phyloP scores from a whole-genome alignment of 805 yeast species.

The Cyberlindnera amylophila region DNA sequence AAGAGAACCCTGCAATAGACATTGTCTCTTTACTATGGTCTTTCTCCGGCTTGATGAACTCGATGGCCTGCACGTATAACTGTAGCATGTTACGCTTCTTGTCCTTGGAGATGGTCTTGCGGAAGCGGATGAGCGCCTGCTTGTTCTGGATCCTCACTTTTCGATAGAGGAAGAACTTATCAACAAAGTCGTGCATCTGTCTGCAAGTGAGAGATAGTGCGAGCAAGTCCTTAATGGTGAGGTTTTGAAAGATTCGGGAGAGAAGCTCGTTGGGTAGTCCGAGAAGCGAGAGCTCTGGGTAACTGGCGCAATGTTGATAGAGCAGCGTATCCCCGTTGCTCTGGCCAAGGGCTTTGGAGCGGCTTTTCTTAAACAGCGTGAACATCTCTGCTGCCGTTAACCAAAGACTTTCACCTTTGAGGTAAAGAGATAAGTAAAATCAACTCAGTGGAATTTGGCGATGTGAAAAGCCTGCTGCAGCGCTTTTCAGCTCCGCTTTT shows the following conservation, averaged over 20 bases:
- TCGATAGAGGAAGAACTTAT: constrained; percentile 36
- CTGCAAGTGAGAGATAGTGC: constrained; percentile 34
- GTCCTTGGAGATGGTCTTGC: constrained; percentile 35
- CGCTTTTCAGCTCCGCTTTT: no score
- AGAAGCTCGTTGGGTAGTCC: constrained; percentile 44
- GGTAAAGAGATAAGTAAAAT: no score
- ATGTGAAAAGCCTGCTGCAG: no score
- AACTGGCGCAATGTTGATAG: neutral
- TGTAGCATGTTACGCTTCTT: constrained; percentile 24
- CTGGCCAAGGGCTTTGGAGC: neutral
- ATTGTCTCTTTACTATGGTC: constrained; percentile 14
- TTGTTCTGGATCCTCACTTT: constrained; percentile 27
- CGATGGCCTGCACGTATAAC: constrained; percentile 19
- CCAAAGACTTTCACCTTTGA: no score
- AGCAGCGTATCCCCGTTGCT: neutral
- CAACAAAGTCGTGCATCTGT: constrained; percentile 34
- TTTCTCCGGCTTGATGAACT: constrained; percentile 19
- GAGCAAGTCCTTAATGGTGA: constrained; percentile 26
- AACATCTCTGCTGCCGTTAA: constrained; percentile 2
- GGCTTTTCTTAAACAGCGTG: constrained; percentile 3
- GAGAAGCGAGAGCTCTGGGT: constrained; percentile 29
- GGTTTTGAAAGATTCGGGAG: constrained; percentile 30
- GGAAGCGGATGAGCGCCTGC: constrained; percentile 28
- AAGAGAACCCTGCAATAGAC: constrained; percentile 23
- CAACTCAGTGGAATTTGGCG: no score